Conservation (phyloP, 23 red algal genomes). For the Gracilaria domingensis region DNA sequence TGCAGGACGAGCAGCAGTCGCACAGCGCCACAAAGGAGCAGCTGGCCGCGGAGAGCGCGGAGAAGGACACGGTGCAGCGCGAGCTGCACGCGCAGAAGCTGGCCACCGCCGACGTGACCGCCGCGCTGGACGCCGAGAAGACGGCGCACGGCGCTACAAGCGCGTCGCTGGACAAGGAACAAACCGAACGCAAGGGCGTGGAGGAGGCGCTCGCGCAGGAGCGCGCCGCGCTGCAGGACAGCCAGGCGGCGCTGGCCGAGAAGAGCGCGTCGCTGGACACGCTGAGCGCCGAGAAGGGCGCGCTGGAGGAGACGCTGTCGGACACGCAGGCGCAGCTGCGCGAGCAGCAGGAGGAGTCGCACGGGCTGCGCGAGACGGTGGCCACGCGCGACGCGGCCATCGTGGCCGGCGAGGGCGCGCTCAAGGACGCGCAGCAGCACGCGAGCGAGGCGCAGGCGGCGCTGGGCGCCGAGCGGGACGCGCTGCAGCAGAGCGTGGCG, state of each 20-base stretch:
- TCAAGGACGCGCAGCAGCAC: neutral
- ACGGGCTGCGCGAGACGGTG: neutral
- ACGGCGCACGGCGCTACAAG: neutral
- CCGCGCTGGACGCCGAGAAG: neutral
- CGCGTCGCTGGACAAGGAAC: neutral
- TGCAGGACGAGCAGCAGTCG: neutral
- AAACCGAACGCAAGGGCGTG: neutral
- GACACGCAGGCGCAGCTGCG: no score
- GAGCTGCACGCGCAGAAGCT: neutral
- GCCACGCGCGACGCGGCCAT: neutral
- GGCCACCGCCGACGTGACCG: neutral
- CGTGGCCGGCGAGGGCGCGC: neutral
- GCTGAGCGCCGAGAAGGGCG: neutral
- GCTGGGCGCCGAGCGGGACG: neutral
- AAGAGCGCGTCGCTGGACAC: neutral
- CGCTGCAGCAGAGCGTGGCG: neutral
- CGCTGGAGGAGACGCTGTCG: no score
- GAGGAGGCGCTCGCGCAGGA: neutral
- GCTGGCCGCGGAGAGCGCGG: neutral
- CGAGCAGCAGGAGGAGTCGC: neutral
- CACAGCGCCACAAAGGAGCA: neutral
- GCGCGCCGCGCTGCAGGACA: neutral
- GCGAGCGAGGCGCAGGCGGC: neutral
- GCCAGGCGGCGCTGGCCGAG: neutral
- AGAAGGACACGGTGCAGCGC: neutral